Conservation (phyloP, 495 filamentous ascomycete species). For the Penicillium maclennaniae region DNA sequence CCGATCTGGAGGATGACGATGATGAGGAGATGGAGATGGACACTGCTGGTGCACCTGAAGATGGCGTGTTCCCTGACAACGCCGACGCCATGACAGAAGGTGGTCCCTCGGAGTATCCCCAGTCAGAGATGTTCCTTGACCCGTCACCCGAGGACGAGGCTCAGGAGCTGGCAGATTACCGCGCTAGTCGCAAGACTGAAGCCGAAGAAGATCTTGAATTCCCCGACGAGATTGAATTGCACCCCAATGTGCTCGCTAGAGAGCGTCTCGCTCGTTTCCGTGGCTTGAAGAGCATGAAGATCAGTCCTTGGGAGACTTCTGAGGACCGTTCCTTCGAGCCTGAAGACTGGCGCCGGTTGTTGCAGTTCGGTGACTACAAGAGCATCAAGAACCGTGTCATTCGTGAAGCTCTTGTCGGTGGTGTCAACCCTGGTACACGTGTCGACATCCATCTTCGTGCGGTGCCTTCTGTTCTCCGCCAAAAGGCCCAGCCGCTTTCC, state of each 20-base stretch:
- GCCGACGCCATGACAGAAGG: conserved; percentile 69
- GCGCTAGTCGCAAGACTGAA: conserved; percentile 68
- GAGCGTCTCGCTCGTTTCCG: conserved; percentile 83
- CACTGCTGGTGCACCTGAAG: conserved; percentile 58
- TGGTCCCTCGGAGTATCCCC: conserved; percentile 77
- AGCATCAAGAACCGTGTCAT: conserved; percentile 68
- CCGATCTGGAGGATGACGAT: conserved; percentile 67
- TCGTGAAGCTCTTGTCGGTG: conserved; percentile 78
- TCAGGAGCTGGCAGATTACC: conserved; percentile 71
- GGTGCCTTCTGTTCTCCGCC: conserved; percentile 59
- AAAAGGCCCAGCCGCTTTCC: conserved; percentile 56
- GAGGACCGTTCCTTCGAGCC: conserved; percentile 84
- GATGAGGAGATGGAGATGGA: conserved; percentile 48
- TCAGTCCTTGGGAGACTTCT: conserved; percentile 79
- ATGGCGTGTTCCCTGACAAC: conserved; percentile 72
- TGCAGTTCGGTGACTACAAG: conserved; percentile 81
- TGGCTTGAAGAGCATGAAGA: conserved; percentile 83
- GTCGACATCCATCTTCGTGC: conserved; percentile 76
- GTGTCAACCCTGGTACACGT: conserved; percentile 75
- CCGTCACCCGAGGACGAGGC: conserved; percentile 84
- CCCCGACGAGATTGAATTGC: conserved; percentile 94
- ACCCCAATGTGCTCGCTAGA: conserved; percentile 77
- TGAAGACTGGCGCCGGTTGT: conserved; percentile 80
- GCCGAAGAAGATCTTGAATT: conserved; percentile 89
- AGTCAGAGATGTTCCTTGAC: conserved; percentile 88